Base-by-base conservation (phyloP, 2,329 filamentous ascomycete genomes). In the Eutypella sp. region DNA sequence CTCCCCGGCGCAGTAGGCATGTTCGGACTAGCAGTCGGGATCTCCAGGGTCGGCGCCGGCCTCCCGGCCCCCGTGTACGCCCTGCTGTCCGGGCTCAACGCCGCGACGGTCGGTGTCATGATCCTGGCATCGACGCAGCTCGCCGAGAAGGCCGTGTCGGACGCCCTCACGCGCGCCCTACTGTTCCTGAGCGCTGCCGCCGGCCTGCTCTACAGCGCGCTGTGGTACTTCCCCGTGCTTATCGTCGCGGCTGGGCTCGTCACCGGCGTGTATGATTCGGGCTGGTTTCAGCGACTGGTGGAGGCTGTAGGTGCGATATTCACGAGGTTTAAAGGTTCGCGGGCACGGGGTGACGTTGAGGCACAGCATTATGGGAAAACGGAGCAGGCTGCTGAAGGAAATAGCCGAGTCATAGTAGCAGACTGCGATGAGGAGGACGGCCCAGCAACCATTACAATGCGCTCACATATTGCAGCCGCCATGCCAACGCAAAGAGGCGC, bases 141-240 rank as follows among this genome's bases (percentile, higher is more conserved):
- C 0, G 76, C 84, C 0, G 69, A 81, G 13, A 87, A 87, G 52
- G 78, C 84, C 0, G 82, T 89, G 45, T 82, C 76, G 0, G 84
- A 89, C 57, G 70, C 70, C 18, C 40, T 85, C 3, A 82, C 84
- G 0, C 68, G 85, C 1, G 66, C 83, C 0, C 54, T 89, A 2
- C 79, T 89, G 0, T 82, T 87, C 11, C 56, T 83, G 6, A 76
- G 77, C 3, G 85, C 71, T 1, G 72, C 75, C 8, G 84, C 82
- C 0, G 86, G 85, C 0, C 65, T 89, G 52, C 70, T 85, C 41
- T 89, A 89, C 54, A 87, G 81, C 41, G 78, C 84, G 0, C 64
- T 89, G 0, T 90, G 86, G 86, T 90, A 86, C 53, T 89, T 88
- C 39, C 86, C 86, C 0, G 56, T 79, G 0, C 58, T 89, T 4